Base-by-base conservation (phyloP, 169 alveolate species). In the Ichthyophthirius multifiliis region DNA sequence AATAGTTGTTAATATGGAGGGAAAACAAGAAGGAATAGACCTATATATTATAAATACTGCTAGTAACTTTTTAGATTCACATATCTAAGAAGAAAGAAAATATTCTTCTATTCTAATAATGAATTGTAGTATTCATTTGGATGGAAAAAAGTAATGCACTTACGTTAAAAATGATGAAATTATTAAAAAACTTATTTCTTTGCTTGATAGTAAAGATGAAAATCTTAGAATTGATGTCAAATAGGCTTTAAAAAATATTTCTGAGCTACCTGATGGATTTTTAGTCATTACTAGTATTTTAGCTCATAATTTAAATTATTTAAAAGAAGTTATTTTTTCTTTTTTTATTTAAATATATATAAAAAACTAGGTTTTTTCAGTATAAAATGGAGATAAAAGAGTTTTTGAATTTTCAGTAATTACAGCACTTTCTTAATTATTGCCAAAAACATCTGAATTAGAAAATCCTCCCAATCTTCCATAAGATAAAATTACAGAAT, bases 251-350 rank as follows among this genome's bases (percentile, higher is more conserved):
- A 84, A 73, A 12, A 90, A 90, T 55, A 90, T 90, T 32, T 88
- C 94, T 5, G 92, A 90, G 35, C 83, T 86, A 13, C 94, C 94
- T 41, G 91, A 85, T 45, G 94, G 94, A 4, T 90, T 90, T 75
- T 55, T 67, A 12, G 84, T 81, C 23, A 90, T 90, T 18, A 87
- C 92, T 5, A 83, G 81, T 30, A 83, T 80, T 15, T 47, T 90
- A 41, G 74, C 88, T 32, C 86, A 86, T 71, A 83, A 78, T 20
- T 18, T 63, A 6, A 88, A 83, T 4, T 34, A 82, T 12, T 48
- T 90, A 39, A 90, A 86, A 27, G 94, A 90, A 34, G 85, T 88
- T 31, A 74, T 15, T 27, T 6, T 5, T 45, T 45, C 13, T n/a
- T n/a, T 45, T 45, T 45, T n/a, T 45, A 45, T 45, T 6, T 6